Evolutionary conservation across 106 monocot genomes (phyloP), one percentile per base, ranked within the genome.

Genomic region (Dactylorhiza incarnata): DNA sequence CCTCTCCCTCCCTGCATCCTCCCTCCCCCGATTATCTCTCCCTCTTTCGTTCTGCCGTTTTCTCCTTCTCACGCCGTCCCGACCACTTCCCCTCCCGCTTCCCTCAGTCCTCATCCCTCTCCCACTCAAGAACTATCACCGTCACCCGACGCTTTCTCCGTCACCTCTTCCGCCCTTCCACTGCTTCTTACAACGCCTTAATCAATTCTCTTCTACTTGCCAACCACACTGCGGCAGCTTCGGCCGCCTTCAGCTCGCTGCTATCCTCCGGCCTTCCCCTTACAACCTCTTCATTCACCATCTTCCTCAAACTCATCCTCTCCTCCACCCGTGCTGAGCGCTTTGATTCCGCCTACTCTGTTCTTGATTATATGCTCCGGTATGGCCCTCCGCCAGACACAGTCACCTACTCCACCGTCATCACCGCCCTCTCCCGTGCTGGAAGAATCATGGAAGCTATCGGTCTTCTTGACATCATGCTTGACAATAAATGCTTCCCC

Each of bases 391-490:
- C 14, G 0, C 85, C 85, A 0, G 85, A 86, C 55, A 55, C 73
- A 0, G 48, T 76, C 65, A 71, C 79, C 49, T 86, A 76, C 77
- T 73, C 73, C 22, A 74, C 82, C 15, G 29, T 82, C 45, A 76
- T 86, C 3, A 63, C 73, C 23, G 82, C 71, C 4, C 79, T 82
- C 48, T 86, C 82, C 51, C 68, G 66, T 16, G 51, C 24, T 20
- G 78, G 75, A n/a, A 58, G 61, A 11, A 20, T 76, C 10, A 54
- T 72, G 8, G 85, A 82, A 70, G 85, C 85, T 3, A 11, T 55
- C 66, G 85, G 82, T 8, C 49, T 82, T 37, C 23, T 86, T 16
- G 85, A 86, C 48, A 6, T n/a, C 50, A 86, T 86, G 85, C 52
- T 76, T 9, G 79, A 82, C 11, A 48, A 56, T 4, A 29, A 61